Conservation (phyloP, 768 basidiomycete genomes). For the Mycena vitilis region DNA sequence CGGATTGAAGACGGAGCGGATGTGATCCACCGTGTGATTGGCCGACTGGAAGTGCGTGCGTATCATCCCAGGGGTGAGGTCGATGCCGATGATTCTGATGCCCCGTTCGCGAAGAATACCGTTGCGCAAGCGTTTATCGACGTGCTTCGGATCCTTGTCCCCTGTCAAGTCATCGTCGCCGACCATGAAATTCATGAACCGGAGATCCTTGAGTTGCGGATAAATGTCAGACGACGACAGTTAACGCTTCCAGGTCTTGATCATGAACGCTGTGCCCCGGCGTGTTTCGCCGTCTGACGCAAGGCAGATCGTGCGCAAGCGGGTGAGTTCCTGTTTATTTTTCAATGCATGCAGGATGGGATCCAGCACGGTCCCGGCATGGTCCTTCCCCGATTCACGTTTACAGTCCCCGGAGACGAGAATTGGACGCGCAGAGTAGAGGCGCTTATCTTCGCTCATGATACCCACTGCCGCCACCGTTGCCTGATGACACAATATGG, state of each 20-base stretch:
- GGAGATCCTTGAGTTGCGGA: conserved; percentile 32
- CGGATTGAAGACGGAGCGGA: conserved; percentile 41
- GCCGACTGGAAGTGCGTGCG: conserved; percentile 37
- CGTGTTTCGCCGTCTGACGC: conserved; percentile 43
- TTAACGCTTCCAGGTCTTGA: conserved; percentile 31
- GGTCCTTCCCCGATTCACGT: conserved; percentile 40
- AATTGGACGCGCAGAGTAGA: conserved; percentile 42
- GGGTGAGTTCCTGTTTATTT: conserved; percentile 19
- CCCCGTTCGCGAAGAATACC: conserved; percentile 42
- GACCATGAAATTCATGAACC: conserved; percentile 19
- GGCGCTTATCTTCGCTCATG: conserved; percentile 38
- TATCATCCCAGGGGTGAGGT: conserved; percentile 40
- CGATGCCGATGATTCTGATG: conserved; percentile 37
- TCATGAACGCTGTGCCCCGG: conserved; percentile 37
- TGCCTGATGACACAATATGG: conserved; percentile 32
- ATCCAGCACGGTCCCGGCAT: conserved; percentile 30
- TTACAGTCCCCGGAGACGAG: conserved; percentile 47
- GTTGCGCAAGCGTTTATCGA: conserved; percentile 48
- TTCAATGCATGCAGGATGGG: neutral
- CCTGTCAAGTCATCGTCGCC: neutral
- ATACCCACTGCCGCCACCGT: conserved; percentile 44
- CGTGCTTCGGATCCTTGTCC: conserved; percentile 42
- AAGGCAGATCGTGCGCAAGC: conserved; percentile 37
- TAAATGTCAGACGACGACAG: conserved; percentile 28
- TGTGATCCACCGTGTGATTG: conserved; percentile 17